Conservation (phyloP, 176 grass and related monocot genomes). For the bread wheat (Triticum aestivum) region IWGSC_CS_RefSeq_v2.1 NC_057809.1:532090049-532090548, state of each 20-base stretch:
- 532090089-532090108: background rate
- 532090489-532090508: slow-evolving; percentile 49
- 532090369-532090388: slow-evolving; percentile 23
- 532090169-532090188: background rate
- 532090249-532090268: slow-evolving; percentile 14
- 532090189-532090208: slow-evolving; percentile 10
- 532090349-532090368: slow-evolving; percentile 16
- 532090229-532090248: background rate
- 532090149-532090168: background rate
- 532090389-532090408: background rate
- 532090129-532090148: too few relatives aligned
- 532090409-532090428: background rate
- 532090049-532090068: too few relatives aligned
- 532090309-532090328: slow-evolving; percentile 27
- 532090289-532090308: background rate
- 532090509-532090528: slow-evolving; percentile 51
- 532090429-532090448: background rate
- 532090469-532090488: slow-evolving; percentile 36
- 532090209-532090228: background rate
- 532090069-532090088: background rate
- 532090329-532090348: background rate
- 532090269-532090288: background rate
- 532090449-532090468: background rate
- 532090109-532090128: background rate
- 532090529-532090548: slow-evolving; percentile 41